Base-by-base conservation (phyloP, 352 stramenopile genomes). In the Phytophthora rubi region DNA sequence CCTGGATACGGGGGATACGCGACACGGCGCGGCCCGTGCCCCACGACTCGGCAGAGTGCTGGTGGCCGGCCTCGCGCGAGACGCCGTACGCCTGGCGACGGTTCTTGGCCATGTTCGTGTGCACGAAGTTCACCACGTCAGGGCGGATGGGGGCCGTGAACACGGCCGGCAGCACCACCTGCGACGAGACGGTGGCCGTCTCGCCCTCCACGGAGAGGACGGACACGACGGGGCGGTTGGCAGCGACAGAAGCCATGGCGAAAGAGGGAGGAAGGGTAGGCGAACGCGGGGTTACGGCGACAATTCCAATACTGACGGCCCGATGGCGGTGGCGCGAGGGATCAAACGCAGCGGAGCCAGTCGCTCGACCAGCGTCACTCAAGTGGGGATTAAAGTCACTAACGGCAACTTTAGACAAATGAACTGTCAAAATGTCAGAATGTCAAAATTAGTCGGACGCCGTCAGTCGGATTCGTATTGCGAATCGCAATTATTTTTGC, bases 61-160 rank as follows among this genome's bases (percentile, higher is more conserved):
- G 86, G 87, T 99, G 98, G 78, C 97, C 97, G 47, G 98, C 97
- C 45, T 89, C 83, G 63, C 97, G 96, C 70, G 89, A 98, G 49
- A 99, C 97, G 77, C 92, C 95, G 88, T 99, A 99, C 23, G 98
- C 93, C 88, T 99, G 98, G 81, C 98, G 96, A 73, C 98, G 88
- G 91, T 99, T 99, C 95, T 99, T 99, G 85, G 96, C 96, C 89
- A 99, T 99, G 91, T 99, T 99, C 47, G 95, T 99, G 93, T 99
- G 98, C 51, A 99, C 98, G 76, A 99, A 99, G 75, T 98, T 97
- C 71, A 99, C 97, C 57, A 99, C 91, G 86, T 99, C 98, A 58
- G 97, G 95, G 78, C 98, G 97, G 82, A 99, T 99, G 59, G 98
- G 98, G 39, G 98, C 97, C 71, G 94, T 98, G 88, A 99, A 98